phyloP scores from a whole-genome alignment of 164 flowering plant species.

The Annona cherimola region DNA sequence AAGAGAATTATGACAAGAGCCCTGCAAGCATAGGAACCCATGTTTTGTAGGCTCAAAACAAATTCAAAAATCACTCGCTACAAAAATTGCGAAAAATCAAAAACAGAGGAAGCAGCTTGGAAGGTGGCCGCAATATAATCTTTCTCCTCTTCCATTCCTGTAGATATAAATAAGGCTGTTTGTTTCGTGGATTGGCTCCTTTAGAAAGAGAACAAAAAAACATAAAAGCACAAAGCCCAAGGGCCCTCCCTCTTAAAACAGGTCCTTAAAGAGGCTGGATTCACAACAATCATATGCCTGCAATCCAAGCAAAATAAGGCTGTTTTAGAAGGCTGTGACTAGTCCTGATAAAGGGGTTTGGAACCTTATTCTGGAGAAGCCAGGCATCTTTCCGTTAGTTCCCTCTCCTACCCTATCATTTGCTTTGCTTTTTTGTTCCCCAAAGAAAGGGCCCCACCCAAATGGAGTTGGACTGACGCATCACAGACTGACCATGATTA shows the following conservation, averaged over 20 bases:
- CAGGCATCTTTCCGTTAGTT: constrained; percentile 60
- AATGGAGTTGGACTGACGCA: constrained; percentile 4
- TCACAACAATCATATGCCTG: constrained; percentile 74
- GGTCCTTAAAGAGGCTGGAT: constrained; percentile 39
- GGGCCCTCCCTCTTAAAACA: constrained; percentile 27
- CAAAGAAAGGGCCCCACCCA: constrained; percentile 28
- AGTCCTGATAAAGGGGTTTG: constrained; percentile 52
- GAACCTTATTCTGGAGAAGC: constrained; percentile 68
- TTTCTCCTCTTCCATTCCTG: constrained; percentile 36
- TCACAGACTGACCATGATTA: no score
- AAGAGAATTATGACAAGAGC: constrained; percentile 36
- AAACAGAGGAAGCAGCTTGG: constrained; percentile 16
- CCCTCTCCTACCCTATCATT: constrained; percentile 33
- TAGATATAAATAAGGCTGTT: constrained; percentile 34
- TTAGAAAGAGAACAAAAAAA: neutral
- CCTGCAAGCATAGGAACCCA: constrained; percentile 38
- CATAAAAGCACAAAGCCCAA: constrained; percentile 40
- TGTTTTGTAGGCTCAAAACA: constrained; percentile 17
- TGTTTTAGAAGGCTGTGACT: constrained; percentile 57
- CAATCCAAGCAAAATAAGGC: constrained; percentile 52
- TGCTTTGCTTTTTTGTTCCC: constrained; percentile 43
- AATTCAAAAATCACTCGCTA: neutral
- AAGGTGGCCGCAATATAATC: constrained; percentile 19
- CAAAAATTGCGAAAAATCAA: constrained; percentile 1
- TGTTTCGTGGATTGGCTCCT: constrained; percentile 29